phyloP scores from a whole-genome alignment of 495 filamentous ascomycete genomes.

The Articulospora tetracladia region DNA sequence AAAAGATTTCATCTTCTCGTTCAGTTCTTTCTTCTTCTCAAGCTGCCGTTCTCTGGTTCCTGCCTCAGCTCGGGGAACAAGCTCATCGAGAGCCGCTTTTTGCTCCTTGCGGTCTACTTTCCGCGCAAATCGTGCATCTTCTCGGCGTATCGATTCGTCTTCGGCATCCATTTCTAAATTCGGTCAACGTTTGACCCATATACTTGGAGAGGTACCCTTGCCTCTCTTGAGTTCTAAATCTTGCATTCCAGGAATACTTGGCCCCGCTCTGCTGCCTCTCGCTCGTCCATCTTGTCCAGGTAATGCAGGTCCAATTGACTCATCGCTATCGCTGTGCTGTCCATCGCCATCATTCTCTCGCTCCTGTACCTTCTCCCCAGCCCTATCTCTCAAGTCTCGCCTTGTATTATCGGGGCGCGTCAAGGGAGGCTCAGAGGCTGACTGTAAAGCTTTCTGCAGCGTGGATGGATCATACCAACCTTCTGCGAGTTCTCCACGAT shows the following conservation, averaged over 20 bases:
- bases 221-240: conserved; percentile 71
- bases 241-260: conserved; percentile 68
- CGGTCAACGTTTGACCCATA: conserved; percentile 34
- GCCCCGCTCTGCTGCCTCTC: conserved; percentile 47
- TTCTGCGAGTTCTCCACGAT: conserved; percentile 84
- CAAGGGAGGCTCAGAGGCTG: conserved; percentile 19
- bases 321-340: conserved; percentile 45
- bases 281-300: conserved; percentile 36
- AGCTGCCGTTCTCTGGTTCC: conserved; percentile 81
- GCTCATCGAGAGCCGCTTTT: conserved; percentile 67
- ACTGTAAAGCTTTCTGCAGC: conserved; percentile 45
- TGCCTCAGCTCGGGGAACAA: conserved; percentile 77
- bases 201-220: conserved; percentile 25
- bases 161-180: conserved; percentile 42
- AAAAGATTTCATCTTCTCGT: conserved; percentile 56
- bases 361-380: background rate
- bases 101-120: conserved; percentile 57
- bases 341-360: conserved; percentile 17
- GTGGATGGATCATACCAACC: conserved; percentile 87
- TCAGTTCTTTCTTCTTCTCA: conserved; percentile 67
- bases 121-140: conserved; percentile 55
- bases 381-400: background rate
- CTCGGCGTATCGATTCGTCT: conserved; percentile 45
- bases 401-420: conserved; percentile 10
- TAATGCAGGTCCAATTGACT: conserved; percentile 67